Evolutionary conservation across 768 basidiomycete genomes (phyloP), one percentile per base, ranked within the genome.

Genomic region (Trametopsis cervina): DNA sequence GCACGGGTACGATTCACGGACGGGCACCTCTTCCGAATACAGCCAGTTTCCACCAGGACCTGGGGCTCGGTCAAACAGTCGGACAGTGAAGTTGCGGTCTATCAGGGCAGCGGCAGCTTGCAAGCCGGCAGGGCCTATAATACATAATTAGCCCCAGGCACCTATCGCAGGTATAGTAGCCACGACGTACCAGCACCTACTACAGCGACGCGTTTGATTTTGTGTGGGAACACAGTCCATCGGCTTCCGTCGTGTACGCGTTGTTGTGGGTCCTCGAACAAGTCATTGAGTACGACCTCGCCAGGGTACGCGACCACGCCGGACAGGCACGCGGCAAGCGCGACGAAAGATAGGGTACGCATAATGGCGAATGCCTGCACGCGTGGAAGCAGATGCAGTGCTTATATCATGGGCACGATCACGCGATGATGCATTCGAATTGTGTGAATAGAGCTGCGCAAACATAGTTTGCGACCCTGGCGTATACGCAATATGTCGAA

Each of bases 1-100:
- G 21, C 41, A 42, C 41, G 41, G 41, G 41, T 42, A 42, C 17
- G 41, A n/a, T 42, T 42, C 41, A 25, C 41, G 41, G 3, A 42
- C 41, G n/a, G 41, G 41, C 4, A 42, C 18, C 41, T 42, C 41
- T 22, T 42, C 41, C 21, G 41, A 42, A 24, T 42, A 42, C 25
- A 25, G 21, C 41, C 41, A 42, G 20, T 42, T 42, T 17, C 41
- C 41, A 11, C 41, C 41, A 2, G 41, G 41, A 4, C 22, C 41
- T 15, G 41, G 41, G 2, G 41, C 41, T 9, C 41, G 41, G 11
- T 42, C 41, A 24, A 42, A 42, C 18, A 42, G 22, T 17, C 11
- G 10, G 15, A 18, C 4, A n/a, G 17, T 18, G 17, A 42, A 42
- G 17, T 42, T 18, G 12, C 7, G 41, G 21, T 42, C 22, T 25